A percentile compares a stretch with the other conserved stretches of the same genome.
Evolutionary conservation across 805 yeast genomes (phyloP).

Genomic region (Ogataea methylovora): DNA sequence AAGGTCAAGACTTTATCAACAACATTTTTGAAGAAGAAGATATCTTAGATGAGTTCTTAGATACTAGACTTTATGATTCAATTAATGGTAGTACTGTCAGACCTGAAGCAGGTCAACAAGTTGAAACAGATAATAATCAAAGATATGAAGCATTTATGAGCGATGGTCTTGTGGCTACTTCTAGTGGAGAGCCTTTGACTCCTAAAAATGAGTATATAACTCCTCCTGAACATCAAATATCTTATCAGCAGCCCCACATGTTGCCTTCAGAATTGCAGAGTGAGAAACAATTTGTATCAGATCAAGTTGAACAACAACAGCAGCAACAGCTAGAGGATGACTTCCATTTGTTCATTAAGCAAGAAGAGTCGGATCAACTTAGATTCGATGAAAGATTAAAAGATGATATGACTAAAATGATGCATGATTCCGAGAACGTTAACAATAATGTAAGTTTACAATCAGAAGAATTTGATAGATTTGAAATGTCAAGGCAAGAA

Average conservation of each 20-base stretch:
- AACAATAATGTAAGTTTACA: background rate
- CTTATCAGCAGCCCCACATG: too few relatives aligned
- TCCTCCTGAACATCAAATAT: too few relatives aligned
- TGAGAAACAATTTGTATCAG: background rate
- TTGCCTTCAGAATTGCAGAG: too few relatives aligned
- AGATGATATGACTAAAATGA: background rate
- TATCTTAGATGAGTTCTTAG: conserved; percentile 49
- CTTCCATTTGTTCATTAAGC: conserved; percentile 5
- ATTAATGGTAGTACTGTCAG: background rate
- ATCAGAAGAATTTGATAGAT: conserved; percentile 22
- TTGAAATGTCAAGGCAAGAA: conserved; percentile 40
- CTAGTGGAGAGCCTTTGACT: background rate
- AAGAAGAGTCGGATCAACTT: conserved; percentile 5
- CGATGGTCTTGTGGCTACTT: too few relatives aligned
- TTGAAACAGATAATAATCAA: background rate
- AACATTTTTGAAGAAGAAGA: conserved; percentile 26
- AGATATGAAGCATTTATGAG: background rate
- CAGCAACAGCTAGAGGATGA: background rate
- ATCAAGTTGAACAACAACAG: background rate
- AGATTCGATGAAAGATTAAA: background rate
- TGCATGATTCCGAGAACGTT: background rate
- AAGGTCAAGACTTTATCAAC: background rate
- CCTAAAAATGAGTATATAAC: background rate
- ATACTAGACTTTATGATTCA: conserved; percentile 40
- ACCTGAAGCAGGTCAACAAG: background rate